Evolutionary conservation across 495 filamentous ascomycete genomes (phyloP).

Genomic region (Tirmania nivea): DNA sequence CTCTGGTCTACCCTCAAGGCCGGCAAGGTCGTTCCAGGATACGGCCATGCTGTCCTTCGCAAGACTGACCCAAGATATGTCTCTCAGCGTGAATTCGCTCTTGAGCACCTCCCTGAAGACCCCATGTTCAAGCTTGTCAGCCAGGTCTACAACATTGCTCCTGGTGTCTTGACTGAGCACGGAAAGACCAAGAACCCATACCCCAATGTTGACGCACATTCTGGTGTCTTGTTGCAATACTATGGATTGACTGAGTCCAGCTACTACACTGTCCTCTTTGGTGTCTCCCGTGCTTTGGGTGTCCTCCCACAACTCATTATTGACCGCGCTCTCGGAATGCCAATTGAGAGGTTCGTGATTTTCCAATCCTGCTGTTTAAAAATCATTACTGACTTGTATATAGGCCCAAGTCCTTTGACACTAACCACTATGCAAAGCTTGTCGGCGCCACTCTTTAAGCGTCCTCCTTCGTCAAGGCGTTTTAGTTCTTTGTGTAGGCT

Average conservation of each 20-base stretch:
- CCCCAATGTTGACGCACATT: conserved; percentile 66
- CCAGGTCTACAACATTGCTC: conserved; percentile 99
- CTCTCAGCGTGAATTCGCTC: conserved; percentile 89
- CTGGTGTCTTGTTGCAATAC: conserved; percentile 96
- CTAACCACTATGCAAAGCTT: conserved; percentile 86
- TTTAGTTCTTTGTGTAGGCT: background rate
- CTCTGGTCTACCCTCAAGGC: conserved; percentile 91
- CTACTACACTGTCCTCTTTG: conserved; percentile 99
- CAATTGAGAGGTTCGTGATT: conserved; percentile 35
- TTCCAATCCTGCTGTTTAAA: background rate
- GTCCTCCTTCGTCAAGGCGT: background rate
- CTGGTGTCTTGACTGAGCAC: conserved; percentile 91
- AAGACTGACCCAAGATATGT: conserved; percentile 98
- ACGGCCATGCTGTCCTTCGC: conserved; percentile 95
- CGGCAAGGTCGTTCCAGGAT: conserved; percentile 90
- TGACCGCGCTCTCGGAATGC: conserved; percentile 82
- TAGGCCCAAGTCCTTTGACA: conserved; percentile 84
- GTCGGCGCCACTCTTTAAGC: conserved; percentile 39
- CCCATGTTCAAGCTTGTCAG: conserved; percentile 98
- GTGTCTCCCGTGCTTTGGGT: conserved; percentile 92
- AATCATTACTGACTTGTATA: conserved; percentile 25
- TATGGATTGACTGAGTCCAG: conserved; percentile 95
- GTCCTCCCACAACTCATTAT: conserved; percentile 98
- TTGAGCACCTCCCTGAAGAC: conserved; percentile 76
- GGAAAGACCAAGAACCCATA: conserved; percentile 95